These are phyloP conservation scores for Fragaria ananassa DNA, from an alignment of 306 rosid genomes.

Conservation along the genomic window DNA sequence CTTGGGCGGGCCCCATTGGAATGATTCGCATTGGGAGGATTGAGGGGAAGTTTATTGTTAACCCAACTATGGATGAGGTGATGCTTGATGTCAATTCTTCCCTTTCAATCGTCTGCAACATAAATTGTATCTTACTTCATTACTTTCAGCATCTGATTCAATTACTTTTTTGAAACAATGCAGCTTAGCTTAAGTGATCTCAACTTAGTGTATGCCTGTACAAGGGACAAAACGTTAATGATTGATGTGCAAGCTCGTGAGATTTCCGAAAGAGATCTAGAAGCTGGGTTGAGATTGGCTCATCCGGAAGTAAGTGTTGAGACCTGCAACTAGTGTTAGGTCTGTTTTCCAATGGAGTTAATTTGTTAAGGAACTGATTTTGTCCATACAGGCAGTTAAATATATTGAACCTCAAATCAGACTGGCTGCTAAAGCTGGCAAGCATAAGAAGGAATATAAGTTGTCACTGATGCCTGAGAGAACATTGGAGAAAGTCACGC, in stretches of 20 bases:
- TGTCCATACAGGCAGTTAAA: constrained; percentile 70
- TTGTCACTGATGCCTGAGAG: constrained; percentile 79
- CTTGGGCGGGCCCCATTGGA: constrained; percentile 98
- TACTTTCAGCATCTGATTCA: constrained; percentile 1
- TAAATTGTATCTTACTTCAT: neutral
- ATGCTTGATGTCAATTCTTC: constrained; percentile 17
- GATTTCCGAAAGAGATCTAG: constrained; percentile 84
- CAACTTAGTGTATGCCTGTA: constrained; percentile 90
- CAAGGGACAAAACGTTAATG: constrained; percentile 92
- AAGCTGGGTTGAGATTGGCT: constrained; percentile 85
- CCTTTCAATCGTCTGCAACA: neutral
- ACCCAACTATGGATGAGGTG: constrained; percentile 96
- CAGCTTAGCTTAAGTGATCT: constrained; percentile 92
- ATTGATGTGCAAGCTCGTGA: constrained; percentile 96
- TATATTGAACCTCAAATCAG: constrained; percentile 90
- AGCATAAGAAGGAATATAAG: constrained; percentile 74
- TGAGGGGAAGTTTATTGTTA: constrained; percentile 67
- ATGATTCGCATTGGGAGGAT: constrained; percentile 86
- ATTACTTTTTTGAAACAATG: constrained; percentile 11
- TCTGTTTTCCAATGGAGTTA: constrained; percentile 17
- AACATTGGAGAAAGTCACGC: constrained; percentile 68
- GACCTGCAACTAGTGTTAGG: constrained; percentile 13
- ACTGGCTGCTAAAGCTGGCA: constrained; percentile 88
- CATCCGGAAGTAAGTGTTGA: constrained; percentile 73
- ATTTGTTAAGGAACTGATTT: constrained; percentile 24